phyloP scores from a whole-genome alignment of 2,329 filamentous ascomycete species.

The Phialemonium atrogriseum region DNA sequence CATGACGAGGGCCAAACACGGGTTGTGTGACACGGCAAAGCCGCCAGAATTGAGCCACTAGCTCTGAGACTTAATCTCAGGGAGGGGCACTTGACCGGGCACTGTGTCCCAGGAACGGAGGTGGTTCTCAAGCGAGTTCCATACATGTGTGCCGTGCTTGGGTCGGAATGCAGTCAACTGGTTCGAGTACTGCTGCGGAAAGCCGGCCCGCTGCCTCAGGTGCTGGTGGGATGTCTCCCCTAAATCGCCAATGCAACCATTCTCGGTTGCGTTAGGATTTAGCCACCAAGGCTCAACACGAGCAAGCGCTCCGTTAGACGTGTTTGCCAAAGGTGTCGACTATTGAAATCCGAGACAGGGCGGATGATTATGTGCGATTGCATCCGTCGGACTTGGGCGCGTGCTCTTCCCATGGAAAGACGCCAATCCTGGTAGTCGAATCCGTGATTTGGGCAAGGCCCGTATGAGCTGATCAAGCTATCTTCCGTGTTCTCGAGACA shows the following conservation, averaged over 20 bases:
- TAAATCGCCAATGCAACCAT: constrained; percentile 6
- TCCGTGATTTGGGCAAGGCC: too few species aligned
- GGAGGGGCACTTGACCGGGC: constrained; percentile 9
- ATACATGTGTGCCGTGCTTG: constrained; percentile 7
- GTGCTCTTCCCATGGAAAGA: too few species aligned
- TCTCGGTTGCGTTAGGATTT: constrained; percentile 7
- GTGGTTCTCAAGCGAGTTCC: constrained; percentile 17
- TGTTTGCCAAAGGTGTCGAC: too few species aligned
- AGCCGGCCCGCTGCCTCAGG: constrained; percentile 14
- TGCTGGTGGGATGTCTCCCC: constrained; percentile 11
- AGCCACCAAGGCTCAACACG: constrained; percentile 7
- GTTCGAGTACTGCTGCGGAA: constrained; percentile 14
- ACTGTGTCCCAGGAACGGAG: constrained; percentile 14
- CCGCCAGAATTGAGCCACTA: constrained; percentile 11
- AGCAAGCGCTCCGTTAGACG: too few species aligned
- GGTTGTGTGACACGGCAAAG: constrained; percentile 15
- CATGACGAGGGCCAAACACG: constrained; percentile 15
- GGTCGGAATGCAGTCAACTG: constrained; percentile 10
- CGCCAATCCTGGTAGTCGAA: too few species aligned
- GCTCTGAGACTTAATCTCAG: constrained; percentile 16
- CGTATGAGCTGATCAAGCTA: too few species aligned
- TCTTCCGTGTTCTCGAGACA: too few species aligned
- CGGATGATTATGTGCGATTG: too few species aligned
- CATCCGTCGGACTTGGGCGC: too few species aligned
- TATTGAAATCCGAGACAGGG: too few species aligned